Conservation (phyloP, 345 rosid genomes). For the Citrus trifoliata region DNA sequence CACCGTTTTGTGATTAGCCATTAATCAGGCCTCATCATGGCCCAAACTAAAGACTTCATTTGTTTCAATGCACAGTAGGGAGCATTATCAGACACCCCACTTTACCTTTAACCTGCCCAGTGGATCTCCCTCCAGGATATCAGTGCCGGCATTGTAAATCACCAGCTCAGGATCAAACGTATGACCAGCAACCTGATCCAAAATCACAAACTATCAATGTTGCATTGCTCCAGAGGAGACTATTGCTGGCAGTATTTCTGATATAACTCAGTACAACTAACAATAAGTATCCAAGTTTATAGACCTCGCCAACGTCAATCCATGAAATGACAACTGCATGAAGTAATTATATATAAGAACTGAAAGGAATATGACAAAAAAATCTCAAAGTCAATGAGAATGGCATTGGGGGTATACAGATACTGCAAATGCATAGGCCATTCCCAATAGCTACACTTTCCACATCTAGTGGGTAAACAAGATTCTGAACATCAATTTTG, state of each 20-base stretch:
- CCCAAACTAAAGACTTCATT: not conserved
- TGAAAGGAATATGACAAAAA: not conserved
- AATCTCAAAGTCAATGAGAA: not conserved
- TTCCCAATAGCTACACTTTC: not conserved
- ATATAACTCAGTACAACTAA: not conserved
- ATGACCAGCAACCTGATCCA: conserved; percentile 60
- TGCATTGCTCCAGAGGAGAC: not conserved
- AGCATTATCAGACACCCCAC: not conserved
- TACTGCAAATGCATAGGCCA: not conserved
- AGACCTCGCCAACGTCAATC: not conserved
- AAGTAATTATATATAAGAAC: not conserved
- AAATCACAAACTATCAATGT: conserved; percentile 2
- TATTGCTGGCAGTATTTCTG: not conserved
- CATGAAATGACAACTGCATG: not conserved
- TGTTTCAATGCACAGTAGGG: not conserved
- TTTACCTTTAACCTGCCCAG: conserved; percentile 78
- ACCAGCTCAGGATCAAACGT: conserved; percentile 73
- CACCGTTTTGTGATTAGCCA: not conserved
- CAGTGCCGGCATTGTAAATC: conserved; percentile 94
- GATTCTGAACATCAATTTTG: not conserved
- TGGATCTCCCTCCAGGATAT: conserved; percentile 96
- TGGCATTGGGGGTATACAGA: not conserved
- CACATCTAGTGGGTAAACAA: not conserved
- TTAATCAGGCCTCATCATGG: not conserved
- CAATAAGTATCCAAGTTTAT: not conserved